phyloP scores from a whole-genome alignment of 352 stramenopile species.

The Phytophthora constricta region DNA sequence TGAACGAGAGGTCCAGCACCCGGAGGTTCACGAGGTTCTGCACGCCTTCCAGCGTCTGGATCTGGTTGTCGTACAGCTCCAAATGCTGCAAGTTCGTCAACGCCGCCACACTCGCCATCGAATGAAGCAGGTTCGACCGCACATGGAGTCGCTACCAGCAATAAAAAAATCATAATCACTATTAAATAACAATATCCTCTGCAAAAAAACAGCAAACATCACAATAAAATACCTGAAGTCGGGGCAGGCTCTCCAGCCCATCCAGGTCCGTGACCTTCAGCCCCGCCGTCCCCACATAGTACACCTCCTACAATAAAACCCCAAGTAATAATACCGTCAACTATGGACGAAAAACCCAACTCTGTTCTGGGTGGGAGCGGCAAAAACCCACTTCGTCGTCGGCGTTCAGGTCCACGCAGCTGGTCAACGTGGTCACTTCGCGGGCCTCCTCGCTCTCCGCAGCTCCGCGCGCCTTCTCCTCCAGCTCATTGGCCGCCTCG shows the following conservation, averaged over 20 bases:
- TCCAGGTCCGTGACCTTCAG: slow-evolving; percentile 81
- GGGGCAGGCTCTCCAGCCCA: slow-evolving; percentile 54
- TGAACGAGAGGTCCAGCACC: slow-evolving; percentile 97
- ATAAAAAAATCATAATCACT: neutral
- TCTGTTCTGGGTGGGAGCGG: slow-evolving; percentile 9
- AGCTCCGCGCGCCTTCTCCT: slow-evolving; percentile 8
- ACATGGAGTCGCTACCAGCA: slow-evolving; percentile 66
- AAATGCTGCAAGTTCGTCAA: slow-evolving; percentile 89
- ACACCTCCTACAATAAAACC: slow-evolving; percentile 57
- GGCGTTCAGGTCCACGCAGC: slow-evolving; percentile 69
- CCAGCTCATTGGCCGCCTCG: slow-evolving; percentile 4
- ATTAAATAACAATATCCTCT: neutral
- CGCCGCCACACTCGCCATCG: slow-evolving; percentile 75
- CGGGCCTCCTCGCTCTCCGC: slow-evolving; percentile 26
- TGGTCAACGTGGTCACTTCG: slow-evolving; percentile 56
- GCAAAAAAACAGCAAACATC: too few species aligned
- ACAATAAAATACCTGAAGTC: slow-evolving; percentile 46
- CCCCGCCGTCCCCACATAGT: slow-evolving; percentile 82
- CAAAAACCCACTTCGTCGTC: slow-evolving; percentile 45
- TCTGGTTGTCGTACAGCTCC: slow-evolving; percentile 99
- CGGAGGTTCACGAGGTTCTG: slow-evolving; percentile 66
- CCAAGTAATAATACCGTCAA: neutral
- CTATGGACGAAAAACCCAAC: neutral
- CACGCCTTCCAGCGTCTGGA: slow-evolving; percentile 84
- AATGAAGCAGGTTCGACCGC: slow-evolving; percentile 82